Percentiles rank a stretch among this genome's conserved stretches.
Conservation (phyloP, 805 yeast genomes). For the Metschnikowia chrysomelidarum region DNA sequence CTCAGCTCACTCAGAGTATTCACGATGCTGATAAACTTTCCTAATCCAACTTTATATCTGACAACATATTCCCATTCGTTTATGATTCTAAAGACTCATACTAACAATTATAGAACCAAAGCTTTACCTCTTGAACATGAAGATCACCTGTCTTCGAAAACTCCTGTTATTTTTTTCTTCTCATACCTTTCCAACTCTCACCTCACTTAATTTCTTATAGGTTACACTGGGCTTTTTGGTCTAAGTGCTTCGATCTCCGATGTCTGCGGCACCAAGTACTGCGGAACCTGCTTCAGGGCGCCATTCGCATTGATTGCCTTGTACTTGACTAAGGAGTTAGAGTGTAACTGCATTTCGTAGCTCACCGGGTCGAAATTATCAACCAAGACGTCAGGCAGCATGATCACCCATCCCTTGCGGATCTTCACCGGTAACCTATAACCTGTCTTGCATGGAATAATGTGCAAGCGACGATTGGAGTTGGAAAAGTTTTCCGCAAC, state of each 20-base stretch:
- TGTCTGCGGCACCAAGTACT: constrained; percentile 59
- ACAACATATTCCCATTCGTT: constrained; percentile 9
- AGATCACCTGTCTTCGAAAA: not conserved
- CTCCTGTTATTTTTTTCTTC: not conserved
- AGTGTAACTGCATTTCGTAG: constrained; percentile 31
- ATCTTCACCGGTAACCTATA: constrained; percentile 57
- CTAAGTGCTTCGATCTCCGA: constrained; percentile 75
- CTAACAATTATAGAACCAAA: constrained; percentile 11
- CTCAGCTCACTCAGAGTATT: constrained; percentile 58
- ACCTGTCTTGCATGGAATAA: constrained; percentile 73
- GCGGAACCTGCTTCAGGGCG: constrained; percentile 36
- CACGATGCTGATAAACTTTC: constrained; percentile 49
- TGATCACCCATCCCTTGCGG: constrained; percentile 88
- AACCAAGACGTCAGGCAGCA: constrained; percentile 78
- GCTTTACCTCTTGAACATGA: no score
- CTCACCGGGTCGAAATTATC: constrained; percentile 55
- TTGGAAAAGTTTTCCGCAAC: constrained; percentile 88
- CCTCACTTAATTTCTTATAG: not conserved
- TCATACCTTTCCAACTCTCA: not conserved
- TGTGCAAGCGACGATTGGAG: constrained; percentile 79
- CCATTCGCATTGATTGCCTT: constrained; percentile 16
- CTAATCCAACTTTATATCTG: constrained; percentile 49
- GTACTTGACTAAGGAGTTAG: constrained; percentile 30
- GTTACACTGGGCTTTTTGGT: constrained; percentile 69
- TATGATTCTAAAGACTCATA: constrained; percentile 2